phyloP scores from a whole-genome alignment of 2,329 filamentous ascomycete genomes.

The Diplodia seriata region DNA sequence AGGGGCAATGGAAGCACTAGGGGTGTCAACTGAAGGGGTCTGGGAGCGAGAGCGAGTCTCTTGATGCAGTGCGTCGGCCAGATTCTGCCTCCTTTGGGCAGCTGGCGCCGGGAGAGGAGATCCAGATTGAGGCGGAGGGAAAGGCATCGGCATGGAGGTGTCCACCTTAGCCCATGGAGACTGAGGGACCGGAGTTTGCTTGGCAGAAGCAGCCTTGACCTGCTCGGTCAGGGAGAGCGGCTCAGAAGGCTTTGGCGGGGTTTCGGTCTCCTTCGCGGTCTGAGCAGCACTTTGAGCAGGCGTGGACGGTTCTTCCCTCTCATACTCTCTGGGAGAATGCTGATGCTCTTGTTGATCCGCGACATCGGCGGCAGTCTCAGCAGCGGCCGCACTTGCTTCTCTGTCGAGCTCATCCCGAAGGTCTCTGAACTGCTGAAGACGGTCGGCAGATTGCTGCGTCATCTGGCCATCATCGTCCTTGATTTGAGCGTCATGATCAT shows the following conservation, averaged over 20 bases:
- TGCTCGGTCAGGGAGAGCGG: constrained; percentile 79
- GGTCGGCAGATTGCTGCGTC: constrained; percentile 62
- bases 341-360: constrained; percentile 37
- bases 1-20: constrained; percentile 79
- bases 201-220: constrained; percentile 72
- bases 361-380: constrained; percentile 32
- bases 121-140: constrained; percentile 74
- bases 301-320: constrained; percentile 33
- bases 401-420: constrained; percentile 58
- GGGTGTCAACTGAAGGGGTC: constrained; percentile 72
- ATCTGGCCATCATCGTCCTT: constrained; percentile 54
- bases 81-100: constrained; percentile 83
- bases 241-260: constrained; percentile 49
- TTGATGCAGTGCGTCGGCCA: constrained; percentile 74
- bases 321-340: constrained; percentile 37
- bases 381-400: constrained; percentile 21
- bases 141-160: constrained; percentile 76
- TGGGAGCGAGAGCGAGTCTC: constrained; percentile 76
- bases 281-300: constrained; percentile 13
- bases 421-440: constrained; percentile 83
- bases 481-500: constrained; percentile 59
- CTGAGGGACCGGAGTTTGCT: constrained; percentile 62
- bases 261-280: constrained; percentile 24
- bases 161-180: constrained; percentile 67
- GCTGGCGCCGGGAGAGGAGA: constrained; percentile 88